Base-by-base conservation (phyloP, 805 yeast genomes). In the Pichia nanzhaoensis region DNA sequence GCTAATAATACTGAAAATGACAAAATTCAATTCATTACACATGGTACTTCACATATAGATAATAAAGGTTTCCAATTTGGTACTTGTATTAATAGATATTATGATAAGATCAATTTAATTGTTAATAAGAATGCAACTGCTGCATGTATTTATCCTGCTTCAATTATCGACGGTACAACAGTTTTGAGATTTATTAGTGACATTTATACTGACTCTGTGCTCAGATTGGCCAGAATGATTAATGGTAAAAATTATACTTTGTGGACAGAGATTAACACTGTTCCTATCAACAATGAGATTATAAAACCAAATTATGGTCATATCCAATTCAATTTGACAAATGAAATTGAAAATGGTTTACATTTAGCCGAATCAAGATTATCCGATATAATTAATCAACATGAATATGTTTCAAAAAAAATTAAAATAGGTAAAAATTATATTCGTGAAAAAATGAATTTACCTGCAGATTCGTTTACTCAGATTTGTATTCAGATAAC, bases 131-230 rank as follows among this genome's bases (percentile, higher is more conserved):
- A 77, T 56, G 71, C 81, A 0, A 77, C 75, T 19, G 80, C 80
- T 1, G 82, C 81, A 4, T 68, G 77, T 41, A 76, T 75, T 18
- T 77, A 80, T 75, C 82, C 78, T 51, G 71, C 77, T 12, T 67
- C 78, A 2, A 68, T 75, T 19, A 75, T 75, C 74, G 82, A 77
- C 57, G 71, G 77, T 41, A 77, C 82, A 4, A 73, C 80, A 2
- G 78, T 77, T 34, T 61, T 77, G 47, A 59, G 82, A 39, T 77
- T 75, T 51, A 70, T 77, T 46, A 67, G 78, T 56, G 82, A 77
- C 53, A 71, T 77, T 39, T 77, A 75, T 55, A 75, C 82, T 1
- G 82, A 77, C 53, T 70, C 74, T 45, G 75, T 77, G 21, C 62
- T 77, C 39, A 71, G 78, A 56, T 64, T 77, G 42, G 82, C 82